Evolutionary conservation across 2,329 filamentous ascomycete genomes (phyloP).

Genomic region (Trichophyton simii): DNA sequence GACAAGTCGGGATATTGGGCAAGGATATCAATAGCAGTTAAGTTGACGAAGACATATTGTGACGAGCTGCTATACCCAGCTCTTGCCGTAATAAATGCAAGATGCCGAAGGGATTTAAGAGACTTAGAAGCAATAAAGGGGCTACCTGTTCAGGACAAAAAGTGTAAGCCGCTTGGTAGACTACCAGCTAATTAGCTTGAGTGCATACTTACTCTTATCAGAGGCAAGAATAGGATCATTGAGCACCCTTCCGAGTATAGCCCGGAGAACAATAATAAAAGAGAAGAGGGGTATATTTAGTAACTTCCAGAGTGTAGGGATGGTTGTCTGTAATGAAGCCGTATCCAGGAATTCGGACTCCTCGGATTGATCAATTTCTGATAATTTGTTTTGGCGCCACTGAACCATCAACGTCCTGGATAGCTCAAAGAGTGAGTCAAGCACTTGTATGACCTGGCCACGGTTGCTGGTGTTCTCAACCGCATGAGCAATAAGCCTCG

Average conservation of each 20-base stretch:
- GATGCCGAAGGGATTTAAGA: slow-evolving; percentile 59
- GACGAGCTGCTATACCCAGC: slow-evolving; percentile 64
- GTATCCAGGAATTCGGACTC: slow-evolving; percentile 51
- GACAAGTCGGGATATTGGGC: slow-evolving; percentile 55
- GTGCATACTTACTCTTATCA: slow-evolving; percentile 34
- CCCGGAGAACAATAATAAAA: slow-evolving; percentile 59
- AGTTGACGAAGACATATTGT: slow-evolving; percentile 71
- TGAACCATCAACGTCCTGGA: slow-evolving; percentile 52
- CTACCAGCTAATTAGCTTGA: neutral
- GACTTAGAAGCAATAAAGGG: slow-evolving; percentile 57
- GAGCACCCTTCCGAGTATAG: slow-evolving; percentile 55
- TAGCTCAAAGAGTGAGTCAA: slow-evolving; percentile 56
- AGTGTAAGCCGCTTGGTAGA: slow-evolving; percentile 10
- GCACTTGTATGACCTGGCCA: slow-evolving; percentile 28
- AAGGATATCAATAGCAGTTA: slow-evolving; percentile 71
- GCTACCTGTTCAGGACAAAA: slow-evolving; percentile 34
- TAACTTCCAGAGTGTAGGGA: slow-evolving; percentile 61
- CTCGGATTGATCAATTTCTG: slow-evolving; percentile 55
- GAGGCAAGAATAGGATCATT: slow-evolving; percentile 44
- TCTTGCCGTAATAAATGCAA: slow-evolving; percentile 70
- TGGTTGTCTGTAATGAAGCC: slow-evolving; percentile 53
- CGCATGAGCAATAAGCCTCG: slow-evolving; percentile 49
- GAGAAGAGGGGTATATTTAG: slow-evolving; percentile 66
- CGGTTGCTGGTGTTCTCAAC: slow-evolving; percentile 44
- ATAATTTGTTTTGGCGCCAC: slow-evolving; percentile 65